Evolutionary conservation across 352 stramenopile species (phyloP).

Genomic region (Phytophthora idaei): DNA sequence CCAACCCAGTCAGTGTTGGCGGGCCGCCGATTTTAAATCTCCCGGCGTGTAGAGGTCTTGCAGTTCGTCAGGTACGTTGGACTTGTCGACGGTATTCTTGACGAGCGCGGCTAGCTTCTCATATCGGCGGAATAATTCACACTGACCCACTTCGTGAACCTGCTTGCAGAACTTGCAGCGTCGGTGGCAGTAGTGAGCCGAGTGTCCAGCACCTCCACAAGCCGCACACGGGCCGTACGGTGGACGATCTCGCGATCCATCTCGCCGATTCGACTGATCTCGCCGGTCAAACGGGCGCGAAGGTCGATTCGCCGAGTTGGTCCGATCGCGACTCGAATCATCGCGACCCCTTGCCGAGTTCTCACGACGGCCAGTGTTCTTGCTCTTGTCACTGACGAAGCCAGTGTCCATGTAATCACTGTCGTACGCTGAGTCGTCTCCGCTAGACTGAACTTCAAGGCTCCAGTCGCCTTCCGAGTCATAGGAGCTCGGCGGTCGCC

Average conservation of each 20-base stretch:
- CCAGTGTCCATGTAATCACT: no score
- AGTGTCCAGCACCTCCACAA: not conserved
- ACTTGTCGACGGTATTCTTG: conserved; percentile 1
- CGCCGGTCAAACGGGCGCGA: not conserved
- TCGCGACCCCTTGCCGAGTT: not conserved
- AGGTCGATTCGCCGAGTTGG: not conserved
- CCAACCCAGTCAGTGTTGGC: conserved; percentile 16
- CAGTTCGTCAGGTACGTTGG: conserved; percentile 1
- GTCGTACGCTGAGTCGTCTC: no score
- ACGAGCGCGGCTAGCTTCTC: conserved; percentile 6
- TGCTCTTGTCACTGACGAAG: not conserved
- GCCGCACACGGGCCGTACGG: not conserved
- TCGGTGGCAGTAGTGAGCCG: not conserved
- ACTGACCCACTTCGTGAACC: not conserved
- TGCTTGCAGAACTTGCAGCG: not conserved
- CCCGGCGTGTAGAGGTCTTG: conserved; percentile 6
- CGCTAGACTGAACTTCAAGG: no score
- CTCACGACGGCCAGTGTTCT: not conserved
- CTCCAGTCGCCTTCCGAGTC: no score
- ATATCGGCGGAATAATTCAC: not conserved
- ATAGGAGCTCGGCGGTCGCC: not conserved
- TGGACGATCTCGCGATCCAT: not conserved
- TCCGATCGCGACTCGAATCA: not conserved
- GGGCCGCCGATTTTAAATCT: conserved; percentile 16
- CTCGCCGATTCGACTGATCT: not conserved